A percentile compares a stretch with the other conserved stretches of the same genome.
Conservation (phyloP, 2,329 filamentous ascomycete species). For the Diaporthe sp. region DNA sequence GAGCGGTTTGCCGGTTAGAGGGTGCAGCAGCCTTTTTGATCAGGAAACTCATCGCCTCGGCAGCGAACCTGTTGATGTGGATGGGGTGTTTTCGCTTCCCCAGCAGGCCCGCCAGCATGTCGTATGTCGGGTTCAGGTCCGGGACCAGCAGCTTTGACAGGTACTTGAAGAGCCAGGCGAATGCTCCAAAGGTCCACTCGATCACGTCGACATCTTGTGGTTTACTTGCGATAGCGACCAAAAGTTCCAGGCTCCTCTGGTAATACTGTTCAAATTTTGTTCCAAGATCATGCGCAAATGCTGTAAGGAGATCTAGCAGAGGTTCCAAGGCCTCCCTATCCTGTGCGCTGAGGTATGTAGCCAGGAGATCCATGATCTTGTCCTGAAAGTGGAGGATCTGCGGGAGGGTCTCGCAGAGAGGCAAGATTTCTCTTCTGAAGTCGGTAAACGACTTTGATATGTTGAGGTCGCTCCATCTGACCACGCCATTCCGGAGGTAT, state of each 20-base stretch:
- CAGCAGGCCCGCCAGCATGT: slow-evolving; percentile 86
- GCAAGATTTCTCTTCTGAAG: slow-evolving; percentile 82
- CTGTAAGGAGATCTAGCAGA: slow-evolving; percentile 87
- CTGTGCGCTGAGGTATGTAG: slow-evolving; percentile 81
- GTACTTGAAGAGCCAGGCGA: slow-evolving; percentile 98
- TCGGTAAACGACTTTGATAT: slow-evolving; percentile 83
- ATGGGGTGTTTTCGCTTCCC: slow-evolving; percentile 86
- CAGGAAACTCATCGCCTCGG: slow-evolving; percentile 94
- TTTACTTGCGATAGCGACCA: slow-evolving; percentile 83
- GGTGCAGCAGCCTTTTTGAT: slow-evolving; percentile 88
- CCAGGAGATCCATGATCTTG: slow-evolving; percentile 83
- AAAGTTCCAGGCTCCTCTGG: slow-evolving; percentile 78
- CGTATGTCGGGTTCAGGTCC: slow-evolving; percentile 86
- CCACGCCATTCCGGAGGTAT: slow-evolving; percentile 85
- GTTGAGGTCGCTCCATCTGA: slow-evolving; percentile 94
- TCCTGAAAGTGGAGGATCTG: slow-evolving; percentile 94
- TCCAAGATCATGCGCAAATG: slow-evolving; percentile 95
- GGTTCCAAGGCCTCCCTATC: slow-evolving; percentile 89
- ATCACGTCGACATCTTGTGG: slow-evolving; percentile 89
- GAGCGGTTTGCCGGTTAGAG: slow-evolving; percentile 80
- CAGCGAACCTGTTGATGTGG: slow-evolving; percentile 92
- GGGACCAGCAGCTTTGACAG: slow-evolving; percentile 88
- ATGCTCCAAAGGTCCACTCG: slow-evolving; percentile 95
- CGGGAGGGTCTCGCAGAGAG: slow-evolving; percentile 89
- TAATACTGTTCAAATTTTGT: slow-evolving; percentile 91